Evolutionary conservation across 2,329 filamentous ascomycete genomes (phyloP).

Genomic region (Penicillium sp.): DNA sequence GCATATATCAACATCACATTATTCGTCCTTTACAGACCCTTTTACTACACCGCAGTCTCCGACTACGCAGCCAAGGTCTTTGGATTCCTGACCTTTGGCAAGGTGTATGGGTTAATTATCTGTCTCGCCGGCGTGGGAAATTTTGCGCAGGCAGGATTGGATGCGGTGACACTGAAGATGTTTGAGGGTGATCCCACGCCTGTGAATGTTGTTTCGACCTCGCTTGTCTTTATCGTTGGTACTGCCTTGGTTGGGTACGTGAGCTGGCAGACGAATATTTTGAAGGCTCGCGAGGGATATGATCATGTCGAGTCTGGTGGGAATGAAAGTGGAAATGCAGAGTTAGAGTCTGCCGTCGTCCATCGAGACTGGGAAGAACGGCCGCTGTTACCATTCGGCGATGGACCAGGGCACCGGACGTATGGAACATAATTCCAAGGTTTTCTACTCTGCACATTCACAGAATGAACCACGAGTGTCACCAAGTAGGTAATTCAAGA

Average conservation of each 20-base stretch:
- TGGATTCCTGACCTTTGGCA: constrained; percentile 84
- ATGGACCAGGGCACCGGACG: neutral
- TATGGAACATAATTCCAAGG: neutral
- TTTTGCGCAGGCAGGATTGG: constrained; percentile 73
- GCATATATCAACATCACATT: constrained; percentile 71
- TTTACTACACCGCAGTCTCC: constrained; percentile 83
- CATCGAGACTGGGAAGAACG: constrained; percentile 3
- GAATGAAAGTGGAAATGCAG: neutral
- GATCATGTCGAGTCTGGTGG: neutral
- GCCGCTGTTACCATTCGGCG: neutral
- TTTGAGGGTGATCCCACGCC: constrained; percentile 70
- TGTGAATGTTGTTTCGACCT: constrained; percentile 65
- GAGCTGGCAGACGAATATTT: constrained; percentile 41
- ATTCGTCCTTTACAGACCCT: constrained; percentile 77
- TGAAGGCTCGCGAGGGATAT: constrained; percentile 8
- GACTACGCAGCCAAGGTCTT: constrained; percentile 91
- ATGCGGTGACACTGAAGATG: constrained; percentile 66
- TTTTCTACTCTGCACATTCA: no score
- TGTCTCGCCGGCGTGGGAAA: constrained; percentile 78
- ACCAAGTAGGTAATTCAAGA: no score
- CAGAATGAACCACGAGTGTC: no score
- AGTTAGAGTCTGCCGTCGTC: no score
- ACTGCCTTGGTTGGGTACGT: constrained; percentile 63
- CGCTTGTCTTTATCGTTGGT: constrained; percentile 59
- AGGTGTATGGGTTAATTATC: constrained; percentile 88